phyloP scores from a whole-genome alignment of 441 rosid genomes.

The Gossypium davidsonii region DNA sequence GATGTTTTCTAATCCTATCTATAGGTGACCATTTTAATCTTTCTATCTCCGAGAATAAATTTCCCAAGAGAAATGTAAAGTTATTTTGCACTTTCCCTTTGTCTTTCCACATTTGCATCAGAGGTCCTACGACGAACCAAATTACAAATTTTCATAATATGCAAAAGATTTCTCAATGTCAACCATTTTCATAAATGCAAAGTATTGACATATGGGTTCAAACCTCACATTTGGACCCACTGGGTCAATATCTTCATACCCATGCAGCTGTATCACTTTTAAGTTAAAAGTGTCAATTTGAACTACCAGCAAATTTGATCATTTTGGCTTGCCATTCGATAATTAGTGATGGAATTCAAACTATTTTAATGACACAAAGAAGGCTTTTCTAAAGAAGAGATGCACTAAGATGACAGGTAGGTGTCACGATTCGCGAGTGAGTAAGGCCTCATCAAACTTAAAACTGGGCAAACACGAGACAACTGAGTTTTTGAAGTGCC shows the following conservation, averaged over 20 bases:
- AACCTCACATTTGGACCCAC: not conserved
- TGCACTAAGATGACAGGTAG: not conserved
- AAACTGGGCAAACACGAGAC: too few relatives aligned
- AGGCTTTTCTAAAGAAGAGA: not conserved
- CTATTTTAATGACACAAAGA: not conserved
- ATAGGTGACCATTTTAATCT: not conserved
- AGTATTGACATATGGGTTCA: not conserved
- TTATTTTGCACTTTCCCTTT: not conserved
- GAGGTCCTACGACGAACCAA: too few relatives aligned
- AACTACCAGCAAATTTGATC: not conserved
- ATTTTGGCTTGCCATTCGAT: not conserved
- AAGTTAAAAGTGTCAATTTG: not conserved
- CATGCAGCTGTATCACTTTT: slow-evolving; percentile 36
- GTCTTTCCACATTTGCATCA: not conserved
- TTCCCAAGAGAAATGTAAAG: not conserved
- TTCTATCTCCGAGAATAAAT: slow-evolving; percentile 7
- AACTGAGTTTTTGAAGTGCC: too few relatives aligned
- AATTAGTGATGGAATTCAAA: not conserved
- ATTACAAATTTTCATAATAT: too few relatives aligned
- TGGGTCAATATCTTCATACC: slow-evolving; percentile 7
- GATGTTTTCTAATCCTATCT: not conserved
- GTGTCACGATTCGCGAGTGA: too few relatives aligned
- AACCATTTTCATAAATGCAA: not conserved
- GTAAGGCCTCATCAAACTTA: too few relatives aligned
- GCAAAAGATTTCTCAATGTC: not conserved